Evolutionary conservation across 768 basidiomycete species (phyloP).

Genomic region (Rhizopogon vesiculosus): DNA sequence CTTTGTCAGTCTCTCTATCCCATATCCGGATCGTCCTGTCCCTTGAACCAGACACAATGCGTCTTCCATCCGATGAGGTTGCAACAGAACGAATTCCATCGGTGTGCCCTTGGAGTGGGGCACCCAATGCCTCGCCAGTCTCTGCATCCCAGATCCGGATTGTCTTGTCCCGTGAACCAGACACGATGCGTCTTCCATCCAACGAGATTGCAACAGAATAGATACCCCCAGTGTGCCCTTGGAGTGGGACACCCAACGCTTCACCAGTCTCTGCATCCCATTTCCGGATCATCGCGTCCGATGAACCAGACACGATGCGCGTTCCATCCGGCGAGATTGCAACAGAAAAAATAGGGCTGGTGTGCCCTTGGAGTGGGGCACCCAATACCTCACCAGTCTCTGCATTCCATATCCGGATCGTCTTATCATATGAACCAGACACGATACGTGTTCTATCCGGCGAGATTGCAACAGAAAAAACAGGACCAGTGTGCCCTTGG

Average conservation of each 20-base stretch:
- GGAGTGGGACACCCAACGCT: neutral
- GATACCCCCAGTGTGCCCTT: neutral
- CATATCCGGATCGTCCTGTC: neutral
- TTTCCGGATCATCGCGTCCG: neutral
- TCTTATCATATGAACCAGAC: constrained; percentile 7
- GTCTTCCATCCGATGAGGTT: neutral
- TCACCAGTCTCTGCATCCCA: neutral
- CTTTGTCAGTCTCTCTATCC: neutral
- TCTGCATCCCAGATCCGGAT: neutral
- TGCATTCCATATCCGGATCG: neutral
- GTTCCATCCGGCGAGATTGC: neutral
- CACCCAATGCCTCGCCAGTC: neutral
- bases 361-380: neutral
- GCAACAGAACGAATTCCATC: neutral
- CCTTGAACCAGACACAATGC: neutral
- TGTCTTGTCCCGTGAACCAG: neutral
- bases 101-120: neutral
- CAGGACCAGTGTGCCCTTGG: neutral
- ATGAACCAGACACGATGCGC: neutral
- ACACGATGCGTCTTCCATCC: neutral
- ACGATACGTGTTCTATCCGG: constrained; percentile 9
- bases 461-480: constrained; percentile 9
- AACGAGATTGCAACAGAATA: neutral
- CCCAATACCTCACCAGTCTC: neutral
- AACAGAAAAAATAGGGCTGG: neutral